Base-by-base conservation (phyloP, 371 early-diverging fungal genomes). In the Amoeboaphelidium occidentale region DNA sequence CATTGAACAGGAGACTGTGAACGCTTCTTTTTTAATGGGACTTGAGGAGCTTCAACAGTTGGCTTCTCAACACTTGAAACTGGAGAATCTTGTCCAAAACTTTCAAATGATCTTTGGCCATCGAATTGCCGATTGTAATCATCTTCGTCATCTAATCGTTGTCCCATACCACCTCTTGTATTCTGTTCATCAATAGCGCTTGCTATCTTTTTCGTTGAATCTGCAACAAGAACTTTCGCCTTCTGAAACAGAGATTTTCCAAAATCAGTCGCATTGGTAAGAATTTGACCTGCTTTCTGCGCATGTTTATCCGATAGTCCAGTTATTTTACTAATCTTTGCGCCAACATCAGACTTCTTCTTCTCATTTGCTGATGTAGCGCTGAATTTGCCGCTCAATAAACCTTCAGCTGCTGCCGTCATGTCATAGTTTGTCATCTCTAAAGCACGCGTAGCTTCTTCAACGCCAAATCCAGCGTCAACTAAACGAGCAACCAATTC, bases 381-480 rank as follows among this genome's bases (percentile, higher is more conserved):
- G 45, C 28, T 21, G 20, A 43, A 43, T 27, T 17, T 21, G 42
- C 28, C 22, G 41, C 51, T 23, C 51, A 50, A 10, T 42, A 56
- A 27, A 56, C 62, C 0, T 43, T 72, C 73, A 27, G 81, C 65
- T 3, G 79, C 83, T 3, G 61, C 58, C 41, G 70, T 66, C 2
- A 84, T 62, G 49, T 77, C 73, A 0, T 57, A 62, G n/a, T 62
- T 64, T 1, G 76, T 66, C 25, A 74, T 73, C 25, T 67, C 69
- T 24, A 85, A 59, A 3, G 85, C 84, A 4, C 66, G 54, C 24
- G 53, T 62, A 0, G 81, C 74, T 46, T 64, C 65, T 20, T 74
- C 71, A 1, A 62, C 57, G 20, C 68, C 62, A 56, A 83, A 88
- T 0, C 85, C 85, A 76, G 80, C 78, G 25, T 73, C 73, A 14